Evolutionary conservation across 352 stramenopile species (phyloP).

Genomic region (Phytophthora macrochlamydospora): DNA sequence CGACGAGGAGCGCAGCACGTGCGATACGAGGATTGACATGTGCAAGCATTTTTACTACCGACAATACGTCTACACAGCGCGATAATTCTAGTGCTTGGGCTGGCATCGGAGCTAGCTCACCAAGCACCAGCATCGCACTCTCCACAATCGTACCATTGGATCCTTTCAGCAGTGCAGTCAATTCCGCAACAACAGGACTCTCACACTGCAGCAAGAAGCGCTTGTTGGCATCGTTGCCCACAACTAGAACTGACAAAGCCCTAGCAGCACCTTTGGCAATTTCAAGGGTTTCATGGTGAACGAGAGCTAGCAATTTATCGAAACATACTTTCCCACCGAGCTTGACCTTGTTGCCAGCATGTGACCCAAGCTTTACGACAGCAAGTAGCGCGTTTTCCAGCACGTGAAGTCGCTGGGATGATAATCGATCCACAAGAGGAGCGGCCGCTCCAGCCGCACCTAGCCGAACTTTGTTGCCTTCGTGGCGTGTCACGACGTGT

Average conservation of each 20-base stretch:
- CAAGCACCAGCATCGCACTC: conserved; percentile 71
- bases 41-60: conserved; percentile 64
- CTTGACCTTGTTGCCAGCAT: conserved; percentile 82
- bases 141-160: conserved; percentile 74
- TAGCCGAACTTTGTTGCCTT: conserved; percentile 63
- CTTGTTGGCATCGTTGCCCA: conserved; percentile 78
- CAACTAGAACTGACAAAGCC: conserved; percentile 62
- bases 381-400: conserved; percentile 74
- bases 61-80: conserved; percentile 65
- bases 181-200: conserved; percentile 48
- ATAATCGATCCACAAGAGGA: conserved; percentile 64
- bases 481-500: conserved; percentile 62
- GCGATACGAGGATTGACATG: conserved; percentile 67
- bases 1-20: conserved; percentile 54
- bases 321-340: conserved; percentile 76
- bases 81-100: conserved; percentile 76
- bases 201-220: conserved; percentile 69
- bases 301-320: conserved; percentile 65
- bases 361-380: conserved; percentile 68
- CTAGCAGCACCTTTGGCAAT: conserved; percentile 70
- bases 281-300: conserved; percentile 66
- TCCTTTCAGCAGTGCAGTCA: conserved; percentile 67
- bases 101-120: conserved; percentile 62
- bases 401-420: conserved; percentile 68
- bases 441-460: conserved; percentile 48